A percentile compares a stretch with the other conserved stretches of the same genome.
phyloP scores from a whole-genome alignment of 2,329 filamentous ascomycete genomes.

The Calonectria pseudoreteaudii region DNA sequence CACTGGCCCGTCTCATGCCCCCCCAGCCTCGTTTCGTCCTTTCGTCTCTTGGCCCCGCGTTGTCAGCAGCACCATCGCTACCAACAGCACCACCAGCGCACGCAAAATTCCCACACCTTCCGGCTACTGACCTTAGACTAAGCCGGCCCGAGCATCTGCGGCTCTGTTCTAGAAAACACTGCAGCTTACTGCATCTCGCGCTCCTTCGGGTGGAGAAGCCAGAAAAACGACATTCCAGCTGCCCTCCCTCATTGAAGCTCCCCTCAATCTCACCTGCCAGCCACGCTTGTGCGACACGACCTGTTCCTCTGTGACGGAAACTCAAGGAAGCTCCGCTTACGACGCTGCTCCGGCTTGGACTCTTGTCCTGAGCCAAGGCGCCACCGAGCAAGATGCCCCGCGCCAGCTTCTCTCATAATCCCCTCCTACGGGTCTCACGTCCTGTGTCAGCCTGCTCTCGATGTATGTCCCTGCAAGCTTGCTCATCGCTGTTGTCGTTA shows the following conservation, averaged over 20 bases:
- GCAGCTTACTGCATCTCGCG: conserved; percentile 29
- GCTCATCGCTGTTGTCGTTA: conserved; percentile 8
- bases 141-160: conserved; percentile 24
- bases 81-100: background rate
- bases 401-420: conserved; percentile 64
- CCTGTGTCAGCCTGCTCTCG: conserved; percentile 84
- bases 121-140: conserved; percentile 15
- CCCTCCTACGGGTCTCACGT: conserved; percentile 78
- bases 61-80: background rate
- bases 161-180: conserved; percentile 31
- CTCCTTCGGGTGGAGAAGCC: conserved; percentile 41
- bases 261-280: conserved; percentile 22
- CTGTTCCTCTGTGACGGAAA: background rate
- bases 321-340: background rate
- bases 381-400: conserved; percentile 53
- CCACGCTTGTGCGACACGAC: background rate
- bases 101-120: conserved; percentile 4
- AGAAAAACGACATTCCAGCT: conserved; percentile 36
- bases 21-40: conserved; percentile 6
- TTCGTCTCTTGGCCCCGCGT: conserved; percentile 18
- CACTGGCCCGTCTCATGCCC: conserved; percentile 3
- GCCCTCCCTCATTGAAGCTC: conserved; percentile 27
- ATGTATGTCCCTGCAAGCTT: conserved; percentile 60
- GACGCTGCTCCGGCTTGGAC: background rate
- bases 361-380: conserved; percentile 6